Evolutionary conservation across 108 stramenopile genomes (phyloP).

Genomic region (Cyclotella baltica): DNA sequence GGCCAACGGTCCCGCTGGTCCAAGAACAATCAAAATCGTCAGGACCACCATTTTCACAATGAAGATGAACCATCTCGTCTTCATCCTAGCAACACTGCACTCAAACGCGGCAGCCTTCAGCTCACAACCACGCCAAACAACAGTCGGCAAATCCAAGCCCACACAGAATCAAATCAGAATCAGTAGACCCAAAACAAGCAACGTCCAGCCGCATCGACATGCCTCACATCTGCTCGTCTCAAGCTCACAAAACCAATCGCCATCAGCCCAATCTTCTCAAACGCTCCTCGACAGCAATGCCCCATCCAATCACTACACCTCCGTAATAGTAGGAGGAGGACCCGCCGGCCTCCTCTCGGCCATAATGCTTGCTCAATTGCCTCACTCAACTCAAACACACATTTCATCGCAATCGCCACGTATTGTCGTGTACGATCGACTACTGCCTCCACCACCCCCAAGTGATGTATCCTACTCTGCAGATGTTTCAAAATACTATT

Average conservation of each 20-base stretch:
- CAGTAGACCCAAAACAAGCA: too few relatives aligned
- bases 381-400: neutral
- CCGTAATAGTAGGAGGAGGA: constrained; percentile 46
- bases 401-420: constrained; percentile 14
- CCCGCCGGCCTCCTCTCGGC: constrained; percentile 45
- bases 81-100: constrained; percentile 1
- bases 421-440: constrained; percentile 50
- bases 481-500: constrained; percentile 43
- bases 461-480: constrained; percentile 29
- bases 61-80: too few relatives aligned
- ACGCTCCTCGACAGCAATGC: constrained; percentile 9
- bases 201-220: neutral
- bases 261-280: neutral
- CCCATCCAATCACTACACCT: constrained; percentile 22
- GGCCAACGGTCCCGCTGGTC: too few relatives aligned
- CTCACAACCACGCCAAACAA: neutral
- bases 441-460: constrained; percentile 39
- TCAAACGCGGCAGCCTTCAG: neutral
- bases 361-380: constrained; percentile 45
- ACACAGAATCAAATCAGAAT: neutral
- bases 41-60: too few relatives aligned
- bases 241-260: too few relatives aligned
- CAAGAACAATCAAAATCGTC: too few relatives aligned
- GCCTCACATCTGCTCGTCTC: too few relatives aligned
- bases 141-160: neutral